Conservation (phyloP, 2,329 filamentous ascomycete genomes). For the Fusarium cyanostomum region DNA sequence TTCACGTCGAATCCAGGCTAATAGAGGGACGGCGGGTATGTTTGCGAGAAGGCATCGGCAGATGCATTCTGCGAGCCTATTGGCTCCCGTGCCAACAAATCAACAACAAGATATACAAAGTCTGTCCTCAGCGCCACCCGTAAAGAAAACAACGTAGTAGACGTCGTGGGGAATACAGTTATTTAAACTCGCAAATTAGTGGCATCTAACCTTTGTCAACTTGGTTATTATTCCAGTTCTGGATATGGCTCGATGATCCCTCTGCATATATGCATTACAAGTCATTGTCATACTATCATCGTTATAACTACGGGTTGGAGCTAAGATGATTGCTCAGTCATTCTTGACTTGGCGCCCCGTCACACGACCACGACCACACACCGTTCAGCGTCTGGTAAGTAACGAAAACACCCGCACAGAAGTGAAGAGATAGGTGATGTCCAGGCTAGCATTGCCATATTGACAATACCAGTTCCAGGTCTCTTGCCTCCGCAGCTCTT, state of each 20-base stretch:
- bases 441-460: not conserved
- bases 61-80: no score
- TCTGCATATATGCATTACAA: not conserved
- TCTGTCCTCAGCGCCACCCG: no score
- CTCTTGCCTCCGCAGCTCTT: not conserved
- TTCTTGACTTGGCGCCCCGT: not conserved
- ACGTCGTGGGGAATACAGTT: no score
- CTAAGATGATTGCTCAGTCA: not conserved
- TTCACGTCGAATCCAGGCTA: no score
- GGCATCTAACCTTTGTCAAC: no score
- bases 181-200: no score
- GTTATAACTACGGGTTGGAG: not conserved
- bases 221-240: no score
- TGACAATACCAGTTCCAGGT: not conserved
- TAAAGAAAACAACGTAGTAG: no score
- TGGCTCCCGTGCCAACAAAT: no score
- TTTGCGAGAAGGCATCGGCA: no score
- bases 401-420: not conserved
- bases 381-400: constrained; percentile 6
- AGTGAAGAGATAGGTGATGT: not conserved
- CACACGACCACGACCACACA: not conserved
- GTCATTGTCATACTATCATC: not conserved
- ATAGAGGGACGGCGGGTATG: no score
- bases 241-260: not conserved
- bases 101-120: no score